phyloP scores from a whole-genome alignment of 106 monocot genomes.

The Apostasia ramifera region DNA sequence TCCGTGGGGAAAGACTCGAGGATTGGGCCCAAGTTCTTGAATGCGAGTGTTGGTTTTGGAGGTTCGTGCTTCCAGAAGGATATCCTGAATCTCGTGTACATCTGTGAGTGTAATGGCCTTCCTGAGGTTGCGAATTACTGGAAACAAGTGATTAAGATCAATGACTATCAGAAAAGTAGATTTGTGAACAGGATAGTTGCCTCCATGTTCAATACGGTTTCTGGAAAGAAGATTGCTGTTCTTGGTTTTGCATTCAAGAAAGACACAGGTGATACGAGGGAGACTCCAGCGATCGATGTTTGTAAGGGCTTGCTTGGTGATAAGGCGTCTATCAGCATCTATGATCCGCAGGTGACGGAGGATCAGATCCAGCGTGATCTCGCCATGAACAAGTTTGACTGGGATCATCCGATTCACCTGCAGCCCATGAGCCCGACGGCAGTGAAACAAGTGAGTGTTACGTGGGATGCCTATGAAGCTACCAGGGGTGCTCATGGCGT shows the following conservation, averaged over 20 bases:
- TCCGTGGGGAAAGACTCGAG: conserved; percentile 40
- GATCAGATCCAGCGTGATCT: conserved; percentile 61
- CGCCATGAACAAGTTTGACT: conserved; percentile 54
- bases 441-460: conserved; percentile 12
- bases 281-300: conserved; percentile 43
- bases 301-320: conserved; percentile 35
- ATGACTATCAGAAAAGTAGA: conserved; percentile 47
- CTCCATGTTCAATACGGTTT: conserved; percentile 48
- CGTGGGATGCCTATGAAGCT: conserved; percentile 22
- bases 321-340: conserved; percentile 19
- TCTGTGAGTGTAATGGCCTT: conserved; percentile 46
- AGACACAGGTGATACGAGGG: conserved; percentile 44
- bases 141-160: conserved; percentile 59
- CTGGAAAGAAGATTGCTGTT: conserved; percentile 42
- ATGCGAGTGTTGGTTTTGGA: conserved; percentile 45
- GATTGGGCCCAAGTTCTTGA: conserved; percentile 43
- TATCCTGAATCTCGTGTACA: conserved; percentile 48
- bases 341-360: conserved; percentile 21
- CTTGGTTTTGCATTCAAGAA: conserved; percentile 51
- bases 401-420: conserved; percentile 55
- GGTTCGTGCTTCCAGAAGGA: conserved; percentile 54
- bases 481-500: conserved; percentile 18
- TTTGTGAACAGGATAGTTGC: conserved; percentile 46
- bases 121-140: conserved; percentile 49
- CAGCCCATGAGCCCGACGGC: conserved; percentile 44